Evolutionary conservation across 2,329 filamentous ascomycete species (phyloP).

Genomic region (Alternaria infectoria): DNA sequence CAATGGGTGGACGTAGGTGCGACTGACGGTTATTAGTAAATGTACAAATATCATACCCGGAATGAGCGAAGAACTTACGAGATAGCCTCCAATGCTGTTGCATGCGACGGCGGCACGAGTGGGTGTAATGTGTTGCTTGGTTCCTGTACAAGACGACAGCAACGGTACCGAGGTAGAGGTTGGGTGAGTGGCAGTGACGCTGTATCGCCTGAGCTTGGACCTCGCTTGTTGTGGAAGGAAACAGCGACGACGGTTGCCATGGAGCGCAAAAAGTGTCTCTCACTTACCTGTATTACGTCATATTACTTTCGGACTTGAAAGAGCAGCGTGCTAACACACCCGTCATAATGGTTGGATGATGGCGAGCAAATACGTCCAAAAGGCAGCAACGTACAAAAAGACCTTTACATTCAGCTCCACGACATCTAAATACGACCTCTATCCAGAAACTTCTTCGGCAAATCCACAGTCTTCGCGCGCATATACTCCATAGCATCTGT

Average conservation of each 20-base stretch:
- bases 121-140: rapidly evolving
- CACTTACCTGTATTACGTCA: background rate
- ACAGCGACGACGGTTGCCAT: background rate
- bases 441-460: constrained; percentile 22
- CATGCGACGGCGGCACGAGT: background rate
- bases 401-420: too few species aligned
- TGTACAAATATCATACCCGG: rapidly evolving
- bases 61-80: background rate
- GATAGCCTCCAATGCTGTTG: background rate
- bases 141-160: background rate
- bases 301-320: too few species aligned
- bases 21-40: background rate
- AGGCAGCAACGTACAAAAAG: too few species aligned
- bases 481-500: constrained; percentile 28
- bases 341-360: too few species aligned
- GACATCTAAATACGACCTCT: constrained; percentile 14
- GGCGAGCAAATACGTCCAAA: too few species aligned
- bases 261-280: background rate
- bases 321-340: too few species aligned
- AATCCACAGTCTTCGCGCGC: constrained; percentile 21
- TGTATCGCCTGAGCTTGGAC: background rate
- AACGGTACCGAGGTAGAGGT: background rate
- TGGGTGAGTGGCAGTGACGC: background rate
- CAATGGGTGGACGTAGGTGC: too few species aligned
- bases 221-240: background rate